phyloP scores from a whole-genome alignment of 208 protist genomes.

The Herpetomonas tarakana region DNA sequence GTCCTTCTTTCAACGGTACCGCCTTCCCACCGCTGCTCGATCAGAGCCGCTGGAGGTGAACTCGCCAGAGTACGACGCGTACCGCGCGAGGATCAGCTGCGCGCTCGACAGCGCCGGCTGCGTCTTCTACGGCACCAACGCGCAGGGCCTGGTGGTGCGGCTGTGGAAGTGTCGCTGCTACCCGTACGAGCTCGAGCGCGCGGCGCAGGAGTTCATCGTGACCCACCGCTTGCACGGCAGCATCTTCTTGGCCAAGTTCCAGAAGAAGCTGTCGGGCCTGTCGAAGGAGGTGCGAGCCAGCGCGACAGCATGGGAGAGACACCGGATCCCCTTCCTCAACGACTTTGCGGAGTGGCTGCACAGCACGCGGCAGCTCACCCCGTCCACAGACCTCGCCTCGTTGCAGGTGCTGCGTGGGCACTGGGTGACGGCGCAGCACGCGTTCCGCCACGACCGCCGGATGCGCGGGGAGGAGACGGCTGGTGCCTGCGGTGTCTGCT shows the following conservation, averaged over 20 bases:
- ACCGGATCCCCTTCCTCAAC: constrained; percentile 47
- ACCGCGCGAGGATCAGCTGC: constrained; percentile 29
- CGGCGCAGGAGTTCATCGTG: constrained; percentile 70
- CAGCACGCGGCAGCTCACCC: constrained; percentile 47
- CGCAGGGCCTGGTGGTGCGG: constrained; percentile 41
- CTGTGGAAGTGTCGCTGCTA: constrained; percentile 73
- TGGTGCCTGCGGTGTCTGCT: not conserved
- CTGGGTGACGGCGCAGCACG: constrained; percentile 65
- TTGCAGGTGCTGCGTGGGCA: constrained; percentile 43
- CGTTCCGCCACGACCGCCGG: constrained; percentile 16
- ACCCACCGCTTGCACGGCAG: constrained; percentile 52
- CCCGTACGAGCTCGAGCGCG: constrained; percentile 56
- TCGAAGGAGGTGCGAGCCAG: constrained; percentile 34
- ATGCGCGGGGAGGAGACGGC: constrained; percentile 9
- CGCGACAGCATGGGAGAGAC: constrained; percentile 49
- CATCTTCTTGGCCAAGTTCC: constrained; percentile 33
- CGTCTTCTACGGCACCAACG: constrained; percentile 69
- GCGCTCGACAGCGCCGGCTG: constrained; percentile 52
- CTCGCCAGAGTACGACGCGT: constrained; percentile 30
- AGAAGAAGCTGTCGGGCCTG: constrained; percentile 56
- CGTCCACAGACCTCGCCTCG: constrained; percentile 29
- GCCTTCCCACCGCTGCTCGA: constrained; percentile 30
- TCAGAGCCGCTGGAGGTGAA: constrained; percentile 21
- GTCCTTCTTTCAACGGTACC: constrained; percentile 33
- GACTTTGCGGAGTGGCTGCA: constrained; percentile 70